Percentiles rank a stretch among this genome's conserved stretches.
These are phyloP conservation scores for Bruguiera sexangula DNA, from an alignment of 345 rosid species.

Conservation along the genomic window DNA sequence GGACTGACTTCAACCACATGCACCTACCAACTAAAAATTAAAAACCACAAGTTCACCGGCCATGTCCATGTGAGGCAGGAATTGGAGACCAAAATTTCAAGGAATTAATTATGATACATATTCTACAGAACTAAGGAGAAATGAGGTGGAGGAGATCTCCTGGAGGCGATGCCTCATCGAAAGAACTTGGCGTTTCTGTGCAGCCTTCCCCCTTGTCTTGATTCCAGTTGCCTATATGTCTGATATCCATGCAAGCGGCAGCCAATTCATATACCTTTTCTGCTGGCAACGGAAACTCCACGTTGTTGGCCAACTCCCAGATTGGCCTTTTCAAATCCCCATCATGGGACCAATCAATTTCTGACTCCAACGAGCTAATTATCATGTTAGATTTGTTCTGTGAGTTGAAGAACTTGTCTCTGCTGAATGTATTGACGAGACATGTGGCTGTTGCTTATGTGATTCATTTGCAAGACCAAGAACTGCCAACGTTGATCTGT, in stretches of 20 bases:
- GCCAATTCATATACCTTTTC: neutral
- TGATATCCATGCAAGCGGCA: neutral
- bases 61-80: neutral
- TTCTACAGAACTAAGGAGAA: neutral
- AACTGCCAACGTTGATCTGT: constrained; percentile 67
- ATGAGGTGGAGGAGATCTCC: neutral
- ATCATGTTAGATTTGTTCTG: constrained; percentile 52
- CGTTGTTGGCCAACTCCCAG: neutral
- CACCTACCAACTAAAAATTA: constrained; percentile 14
- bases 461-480: constrained; percentile 66
- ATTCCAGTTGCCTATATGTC: neutral
- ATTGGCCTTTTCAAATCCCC: constrained; percentile 1
- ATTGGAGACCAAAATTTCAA: constrained; percentile 21
- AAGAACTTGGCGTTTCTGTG: neutral
- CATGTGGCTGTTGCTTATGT: constrained; percentile 38
- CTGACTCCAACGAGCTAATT: neutral
- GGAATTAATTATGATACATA: constrained; percentile 31
- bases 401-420: constrained; percentile 57
- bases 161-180: neutral
- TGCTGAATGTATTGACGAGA: constrained; percentile 49
- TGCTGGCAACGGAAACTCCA: neutral
- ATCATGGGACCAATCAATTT: constrained; percentile 1
- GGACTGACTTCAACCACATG: neutral
- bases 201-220: neutral
- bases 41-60: constrained; percentile 2